Evolutionary conservation across 2,329 filamentous ascomycete species (phyloP), one percentile per base, ranked within the genome.

Genomic region (Fusarium newnesense): DNA sequence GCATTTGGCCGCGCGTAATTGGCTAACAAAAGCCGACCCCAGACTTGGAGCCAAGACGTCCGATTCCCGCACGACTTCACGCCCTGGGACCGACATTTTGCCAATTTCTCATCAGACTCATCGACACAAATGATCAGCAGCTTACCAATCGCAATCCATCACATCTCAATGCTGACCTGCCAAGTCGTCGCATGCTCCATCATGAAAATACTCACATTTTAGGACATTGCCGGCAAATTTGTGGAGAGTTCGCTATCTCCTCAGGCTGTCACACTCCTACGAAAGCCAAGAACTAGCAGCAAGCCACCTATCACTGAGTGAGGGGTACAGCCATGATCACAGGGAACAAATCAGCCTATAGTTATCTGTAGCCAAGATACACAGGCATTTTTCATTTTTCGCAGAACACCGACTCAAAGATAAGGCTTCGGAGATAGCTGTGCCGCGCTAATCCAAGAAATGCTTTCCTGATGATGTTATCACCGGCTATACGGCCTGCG

Each of bases 261-360:
- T 36, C 13, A 24, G 49, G 52, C 34, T 70, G 66, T 46, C 52
- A 54, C 67, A 39, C 66, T 47, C 42, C 19, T 19, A 54, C 32
- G 32, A 59, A 36, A 65, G 67, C 67, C 66, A 69, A 69, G 67
- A 58, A 18, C 63, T 69, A 69, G 67, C 40, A 69, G 36, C 26
- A 50, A 70, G 66, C 67, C 67, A 69, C 67, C 49, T 39, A 26
- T 19, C 15, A 26, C 30, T 30, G 44, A 60, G 28, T 70, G 67
- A 69, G 67, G 67, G 67, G 67, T 69, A 69, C 60, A 10, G 24
- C 63, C 28, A 15, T 63, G 49, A 69, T 69, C 65, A 69, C 44
- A 69, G 50, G 59, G 39, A 56, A 43, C n/a, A 34, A 19, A 18
- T 19, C 43, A 64, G 32, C 64, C 37, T 50, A 69, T 69, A n/a